phyloP scores from a whole-genome alignment of 345 rosid genomes.

The Adansonia digitata region DNA sequence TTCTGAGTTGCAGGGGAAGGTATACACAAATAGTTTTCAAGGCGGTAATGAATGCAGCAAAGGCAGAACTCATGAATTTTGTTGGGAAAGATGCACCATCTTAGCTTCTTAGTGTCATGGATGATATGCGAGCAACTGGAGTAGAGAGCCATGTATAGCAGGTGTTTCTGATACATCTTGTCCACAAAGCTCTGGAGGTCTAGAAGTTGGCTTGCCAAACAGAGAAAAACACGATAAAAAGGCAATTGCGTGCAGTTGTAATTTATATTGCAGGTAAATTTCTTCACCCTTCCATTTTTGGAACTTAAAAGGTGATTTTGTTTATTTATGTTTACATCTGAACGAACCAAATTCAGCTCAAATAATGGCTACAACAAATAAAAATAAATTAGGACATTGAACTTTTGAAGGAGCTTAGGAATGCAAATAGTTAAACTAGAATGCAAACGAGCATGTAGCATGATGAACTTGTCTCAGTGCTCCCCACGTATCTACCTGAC shows the following conservation, averaged over 20 bases:
- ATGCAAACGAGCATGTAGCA: neutral
- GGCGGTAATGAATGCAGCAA: slow-evolving; percentile 76
- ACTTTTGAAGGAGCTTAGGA: neutral
- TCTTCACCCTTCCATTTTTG: slow-evolving; percentile 5
- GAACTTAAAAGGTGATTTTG: neutral
- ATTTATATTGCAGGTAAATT: slow-evolving; percentile 2
- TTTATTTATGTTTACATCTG: neutral
- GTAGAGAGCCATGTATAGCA: neutral
- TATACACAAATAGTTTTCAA: slow-evolving; percentile 61
- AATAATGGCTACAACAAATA: neutral
- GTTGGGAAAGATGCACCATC: slow-evolving; percentile 39
- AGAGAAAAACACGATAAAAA: neutral
- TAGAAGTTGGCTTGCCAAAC: neutral
- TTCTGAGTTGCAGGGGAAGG: slow-evolving; percentile 24
- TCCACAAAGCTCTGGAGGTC: neutral
- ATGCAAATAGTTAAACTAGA: neutral
- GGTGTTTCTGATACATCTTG: neutral
- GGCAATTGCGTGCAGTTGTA: neutral
- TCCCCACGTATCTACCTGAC: neutral
- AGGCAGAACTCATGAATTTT: slow-evolving; percentile 54
- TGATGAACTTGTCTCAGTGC: neutral
- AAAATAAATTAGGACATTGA: neutral
- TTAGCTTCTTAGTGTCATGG: slow-evolving; percentile 11
- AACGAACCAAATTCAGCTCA: neutral
- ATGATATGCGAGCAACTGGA: neutral